Conservation (phyloP, 1,139 yeast species). For the Zygoascus sp. region DNA sequence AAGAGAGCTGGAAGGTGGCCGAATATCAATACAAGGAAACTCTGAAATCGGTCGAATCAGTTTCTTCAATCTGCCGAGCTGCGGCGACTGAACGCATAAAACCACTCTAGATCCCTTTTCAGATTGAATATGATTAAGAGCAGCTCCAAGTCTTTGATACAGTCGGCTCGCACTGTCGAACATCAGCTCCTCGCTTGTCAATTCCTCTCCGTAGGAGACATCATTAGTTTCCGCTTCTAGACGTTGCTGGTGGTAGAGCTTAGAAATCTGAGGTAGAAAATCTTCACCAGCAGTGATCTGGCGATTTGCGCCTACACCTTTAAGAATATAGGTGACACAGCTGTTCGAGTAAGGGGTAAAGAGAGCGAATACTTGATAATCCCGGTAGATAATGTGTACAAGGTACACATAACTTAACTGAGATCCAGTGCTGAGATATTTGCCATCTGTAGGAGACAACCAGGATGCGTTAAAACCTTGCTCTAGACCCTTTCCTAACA, state of each 20-base stretch:
- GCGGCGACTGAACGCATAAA: constrained; percentile 71
- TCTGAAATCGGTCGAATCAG: constrained; percentile 38
- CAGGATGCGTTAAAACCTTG: constrained; percentile 73
- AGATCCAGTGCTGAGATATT: constrained; percentile 38
- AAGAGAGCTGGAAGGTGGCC: constrained; percentile 51
- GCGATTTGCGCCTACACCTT: constrained; percentile 28
- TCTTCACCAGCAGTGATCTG: constrained; percentile 62
- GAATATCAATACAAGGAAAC: constrained; percentile 55
- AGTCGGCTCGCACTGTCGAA: constrained; percentile 20
- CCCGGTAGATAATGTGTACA: constrained; percentile 68
- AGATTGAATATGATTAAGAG: constrained; percentile 56
- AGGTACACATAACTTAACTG: constrained; percentile 61
- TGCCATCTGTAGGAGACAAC: constrained; percentile 26
- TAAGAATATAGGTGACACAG: constrained; percentile 55
- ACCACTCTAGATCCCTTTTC: constrained; percentile 65
- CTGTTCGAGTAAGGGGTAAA: constrained; percentile 62
- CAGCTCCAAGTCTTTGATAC: constrained; percentile 35
- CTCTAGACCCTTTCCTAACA: constrained; percentile 82
- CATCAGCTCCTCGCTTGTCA: constrained; percentile 18
- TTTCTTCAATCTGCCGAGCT: constrained; percentile 36
- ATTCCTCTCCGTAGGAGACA: constrained; percentile 10
- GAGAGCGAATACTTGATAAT: constrained; percentile 68
- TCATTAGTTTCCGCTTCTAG: constrained; percentile 18
- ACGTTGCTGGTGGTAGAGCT: constrained; percentile 52
- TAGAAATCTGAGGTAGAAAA: constrained; percentile 53